Evolutionary conservation across 139 green algal species (phyloP).

Genomic region (Picochlorum sp.): DNA sequence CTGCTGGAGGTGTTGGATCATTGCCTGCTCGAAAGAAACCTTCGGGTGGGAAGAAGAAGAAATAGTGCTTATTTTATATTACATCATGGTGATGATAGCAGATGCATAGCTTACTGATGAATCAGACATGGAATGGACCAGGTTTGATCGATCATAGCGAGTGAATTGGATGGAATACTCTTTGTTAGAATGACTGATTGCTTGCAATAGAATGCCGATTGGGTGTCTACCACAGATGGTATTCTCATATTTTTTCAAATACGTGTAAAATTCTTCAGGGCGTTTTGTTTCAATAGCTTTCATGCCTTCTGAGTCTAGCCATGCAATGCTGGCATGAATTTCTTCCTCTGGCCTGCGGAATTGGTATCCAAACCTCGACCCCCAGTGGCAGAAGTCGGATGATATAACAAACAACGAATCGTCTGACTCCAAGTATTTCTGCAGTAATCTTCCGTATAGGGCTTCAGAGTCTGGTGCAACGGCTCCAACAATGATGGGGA

Average conservation of each 20-base stretch:
- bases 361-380: slow-evolving; percentile 73
- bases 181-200: slow-evolving; percentile 9
- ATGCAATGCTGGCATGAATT: slow-evolving; percentile 80
- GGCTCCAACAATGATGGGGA: slow-evolving; percentile 92
- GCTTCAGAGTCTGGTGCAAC: slow-evolving; percentile 61
- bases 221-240: slow-evolving; percentile 95
- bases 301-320: slow-evolving; percentile 81
- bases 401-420: slow-evolving; percentile 86
- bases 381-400: slow-evolving; percentile 97
- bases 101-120: slow-evolving; percentile 77
- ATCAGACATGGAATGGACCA: slow-evolving; percentile 35
- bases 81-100: slow-evolving; percentile 33
- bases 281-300: slow-evolving; percentile 67
- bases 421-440: slow-evolving; percentile 69
- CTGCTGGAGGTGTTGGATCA: background rate
- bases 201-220: slow-evolving; percentile 83
- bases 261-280: slow-evolving; percentile 51
- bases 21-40: slow-evolving; percentile 6
- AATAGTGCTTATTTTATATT: background rate
- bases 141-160: slow-evolving; percentile 69
- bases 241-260: slow-evolving; percentile 65
- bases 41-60: slow-evolving; percentile 21
- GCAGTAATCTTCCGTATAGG: slow-evolving; percentile 71
- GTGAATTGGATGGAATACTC: slow-evolving; percentile 48
- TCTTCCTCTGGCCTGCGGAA: slow-evolving; percentile 39